Evolutionary conservation across 495 filamentous ascomycete species (phyloP), one percentile per base, ranked within the genome.

Genomic region (Schizothecium vesticola): DNA sequence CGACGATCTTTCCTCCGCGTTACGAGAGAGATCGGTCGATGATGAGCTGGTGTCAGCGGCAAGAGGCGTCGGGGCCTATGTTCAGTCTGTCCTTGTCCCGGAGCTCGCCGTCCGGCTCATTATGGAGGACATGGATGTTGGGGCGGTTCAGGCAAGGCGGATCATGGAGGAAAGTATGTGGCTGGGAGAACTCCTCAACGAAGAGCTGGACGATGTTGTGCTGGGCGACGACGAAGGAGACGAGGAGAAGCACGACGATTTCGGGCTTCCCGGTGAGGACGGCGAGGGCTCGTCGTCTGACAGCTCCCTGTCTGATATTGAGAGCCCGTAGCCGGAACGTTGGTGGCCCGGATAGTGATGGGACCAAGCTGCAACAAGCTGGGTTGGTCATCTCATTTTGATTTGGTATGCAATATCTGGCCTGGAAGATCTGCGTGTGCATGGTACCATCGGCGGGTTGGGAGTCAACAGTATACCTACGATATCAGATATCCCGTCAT

Each of bases 71-170:
- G 87, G 87, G 16, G 86, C 84, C 21, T 99, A 92, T 71, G 86
- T 97, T 9, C 93, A 97, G 77, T 81, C 83, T 0, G 95, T 98
- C 3, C 79, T 97, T 56, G 93, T 96, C 16, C 94, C 94, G 0
- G 95, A 99, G 75, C 76, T 97, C 61, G 86, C 90, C 5, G 82
- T 92, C 2, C 78, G 80, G 69, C 83, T 99, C 21, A 89, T 98
- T 26, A 91, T 86, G 81, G 90, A 97, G 70, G 95, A 99, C 73
- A 91, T 97, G 91, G 73, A 77, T 0, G 84, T 90, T n/a, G 78
- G 79, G 7, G 86, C 86, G 64, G 86, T 87, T 59, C 75, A 83
- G 69, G 92, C 93, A 19, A 83, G 90, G 72, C 75, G 80, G 63
- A 87, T 97, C 23, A 71, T 98, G 71, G 76, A 82, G 10, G 90